Evolutionary conservation across 768 basidiomycete genomes (phyloP).

Genomic region (Tricholoma sp.): DNA sequence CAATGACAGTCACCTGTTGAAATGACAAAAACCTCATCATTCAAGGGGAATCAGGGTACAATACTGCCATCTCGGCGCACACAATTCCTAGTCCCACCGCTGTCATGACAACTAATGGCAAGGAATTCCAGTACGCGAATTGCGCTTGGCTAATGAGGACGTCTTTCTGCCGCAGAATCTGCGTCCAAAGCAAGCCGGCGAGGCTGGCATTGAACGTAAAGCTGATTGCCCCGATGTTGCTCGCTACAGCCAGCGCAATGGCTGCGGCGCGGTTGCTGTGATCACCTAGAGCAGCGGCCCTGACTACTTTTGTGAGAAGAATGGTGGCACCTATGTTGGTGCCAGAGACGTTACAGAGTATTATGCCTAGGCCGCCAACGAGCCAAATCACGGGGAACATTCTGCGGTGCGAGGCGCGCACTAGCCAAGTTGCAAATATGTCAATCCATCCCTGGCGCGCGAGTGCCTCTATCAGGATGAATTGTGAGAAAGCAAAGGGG

Average conservation of each 20-base stretch:
- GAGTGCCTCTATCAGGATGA: slow-evolving; percentile 87
- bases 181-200: slow-evolving; percentile 81
- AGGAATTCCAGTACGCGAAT: slow-evolving; percentile 70
- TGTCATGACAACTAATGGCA: slow-evolving; percentile 64
- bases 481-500: slow-evolving; percentile 92
- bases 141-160: slow-evolving; percentile 52
- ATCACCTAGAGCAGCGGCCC: slow-evolving; percentile 37
- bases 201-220: slow-evolving; percentile 86
- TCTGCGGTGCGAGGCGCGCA: slow-evolving; percentile 35
- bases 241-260: slow-evolving; percentile 76
- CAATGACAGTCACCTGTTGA: too few species aligned
- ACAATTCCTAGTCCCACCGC: slow-evolving; percentile 64
- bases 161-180: slow-evolving; percentile 68
- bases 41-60: slow-evolving; percentile 22
- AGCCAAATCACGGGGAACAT: slow-evolving; percentile 55
- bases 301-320: slow-evolving; percentile 75
- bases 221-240: slow-evolving; percentile 88
- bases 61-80: slow-evolving; percentile 67
- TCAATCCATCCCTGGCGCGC: slow-evolving; percentile 83
- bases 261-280: slow-evolving; percentile 49
- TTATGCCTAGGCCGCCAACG: slow-evolving; percentile 64
- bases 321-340: slow-evolving; percentile 94
- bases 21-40: neutral
- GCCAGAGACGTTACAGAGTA: slow-evolving; percentile 77
- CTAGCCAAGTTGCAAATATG: slow-evolving; percentile 70